Conservation (phyloP, 1,284 basidiomycete species). For the Amylostereum areolatum region DNA sequence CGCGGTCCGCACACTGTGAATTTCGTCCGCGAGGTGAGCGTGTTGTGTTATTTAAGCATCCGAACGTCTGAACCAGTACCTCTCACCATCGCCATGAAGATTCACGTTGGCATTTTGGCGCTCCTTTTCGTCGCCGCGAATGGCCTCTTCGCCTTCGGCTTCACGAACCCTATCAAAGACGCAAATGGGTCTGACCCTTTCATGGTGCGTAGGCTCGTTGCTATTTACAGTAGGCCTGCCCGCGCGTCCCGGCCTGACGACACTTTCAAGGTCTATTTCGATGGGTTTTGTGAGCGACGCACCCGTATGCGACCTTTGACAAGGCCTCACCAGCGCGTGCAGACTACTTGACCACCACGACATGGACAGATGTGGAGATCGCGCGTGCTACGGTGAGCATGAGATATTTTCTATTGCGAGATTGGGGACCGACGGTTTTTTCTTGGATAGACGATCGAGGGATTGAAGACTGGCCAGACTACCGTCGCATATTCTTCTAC, state of each 20-base stretch:
- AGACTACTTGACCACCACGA: constrained; percentile 27
- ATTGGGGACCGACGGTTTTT: not conserved
- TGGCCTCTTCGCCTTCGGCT: no score
- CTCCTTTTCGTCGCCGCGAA: no score
- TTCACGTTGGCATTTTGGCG: no score
- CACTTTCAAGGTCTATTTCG: constrained; percentile 27
- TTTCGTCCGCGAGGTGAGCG: no score
- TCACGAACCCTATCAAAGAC: constrained; percentile 13
- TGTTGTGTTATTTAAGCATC: no score
- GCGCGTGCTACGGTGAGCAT: constrained; percentile 22
- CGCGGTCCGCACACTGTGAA: no score
- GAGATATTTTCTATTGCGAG: not conserved
- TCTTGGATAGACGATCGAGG: constrained; percentile 21
- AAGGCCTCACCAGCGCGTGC: not conserved
- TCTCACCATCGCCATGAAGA: no score
- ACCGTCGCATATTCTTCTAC: constrained; percentile 30
- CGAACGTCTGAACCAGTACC: no score
- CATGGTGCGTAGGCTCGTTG: no score
- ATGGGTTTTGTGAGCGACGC: constrained; percentile 21
- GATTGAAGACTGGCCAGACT: constrained; percentile 30
- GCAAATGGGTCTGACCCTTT: constrained; percentile 31
- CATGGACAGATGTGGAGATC: constrained; percentile 34
- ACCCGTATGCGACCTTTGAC: constrained; percentile 11
- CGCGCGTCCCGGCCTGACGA: no score
- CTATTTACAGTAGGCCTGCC: no score